Base-by-base conservation (phyloP, 306 rosid genomes). In the Gastrolobium villosum region DNA sequence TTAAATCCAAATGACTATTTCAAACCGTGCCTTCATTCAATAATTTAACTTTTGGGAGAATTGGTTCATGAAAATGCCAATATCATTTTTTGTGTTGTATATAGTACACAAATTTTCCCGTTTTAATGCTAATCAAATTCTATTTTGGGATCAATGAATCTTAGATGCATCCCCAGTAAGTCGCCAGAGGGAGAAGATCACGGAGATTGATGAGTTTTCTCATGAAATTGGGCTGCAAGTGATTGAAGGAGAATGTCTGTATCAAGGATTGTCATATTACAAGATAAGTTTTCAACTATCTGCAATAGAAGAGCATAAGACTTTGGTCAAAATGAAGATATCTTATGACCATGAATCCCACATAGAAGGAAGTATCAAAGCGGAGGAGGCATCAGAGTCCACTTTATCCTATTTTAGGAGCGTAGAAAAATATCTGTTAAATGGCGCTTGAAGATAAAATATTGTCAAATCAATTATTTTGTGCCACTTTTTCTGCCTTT, bases 211-310 rank as follows among this genome's bases (percentile, higher is more conserved):
- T 84, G 90, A 79, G 28, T 1, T 7, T 9, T 46, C 50, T 0
- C 87, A 90, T 75, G 83, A 68, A 75, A 56, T 90, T 66, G 92
- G 89, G 57, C 70, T 92, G 46, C 70, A 88, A 79, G 88, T 88
- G 70, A 60, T 65, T 20, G 94, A 92, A 84, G 92, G 97, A 44
- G 88, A 87, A 0, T 63, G 82, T 70, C 82, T 90, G 50, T 78
- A 55, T 65, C 71, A 41, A 49, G 97, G 95, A 1, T 87, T 88
- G 55, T 81, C 89, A 59, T 90, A 70, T 54, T 88, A 83, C 71
- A 87, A 84, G 44, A 85, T 89, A 56, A 87, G 20, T 5, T 90
- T 84, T 70, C 88, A 85, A 56, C 82, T 85, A 3, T 65, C 80
- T 43, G 72, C 81, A 37, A 75, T 75, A 8, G 73, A 40, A 6